Conservation (phyloP, 495 filamentous ascomycete genomes). For the Penicillium desertorum region DNA sequence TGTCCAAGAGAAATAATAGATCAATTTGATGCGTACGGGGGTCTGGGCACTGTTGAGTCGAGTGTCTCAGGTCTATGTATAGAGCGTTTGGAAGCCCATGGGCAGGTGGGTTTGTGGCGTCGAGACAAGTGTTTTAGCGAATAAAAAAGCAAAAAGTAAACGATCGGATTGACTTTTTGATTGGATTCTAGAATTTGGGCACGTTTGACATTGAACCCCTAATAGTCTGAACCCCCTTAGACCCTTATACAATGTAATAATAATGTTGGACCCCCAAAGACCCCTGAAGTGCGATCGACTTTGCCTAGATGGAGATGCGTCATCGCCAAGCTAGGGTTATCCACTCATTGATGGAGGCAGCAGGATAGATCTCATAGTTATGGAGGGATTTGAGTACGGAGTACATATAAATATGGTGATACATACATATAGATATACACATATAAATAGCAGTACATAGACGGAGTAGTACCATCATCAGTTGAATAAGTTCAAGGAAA, state of each 20-base stretch:
- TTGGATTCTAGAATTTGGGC: constrained; percentile 6
- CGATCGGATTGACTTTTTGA: neutral
- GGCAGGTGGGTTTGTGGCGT: neutral
- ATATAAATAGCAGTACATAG: neutral
- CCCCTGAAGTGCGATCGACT: constrained; percentile 12
- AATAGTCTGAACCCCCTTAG: neutral
- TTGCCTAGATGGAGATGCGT: constrained; percentile 16
- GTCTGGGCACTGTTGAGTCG: neutral
- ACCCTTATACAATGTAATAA: neutral
- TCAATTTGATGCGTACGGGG: neutral
- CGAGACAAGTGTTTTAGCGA: neutral
- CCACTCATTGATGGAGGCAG: neutral
- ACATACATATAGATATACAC: too few species aligned
- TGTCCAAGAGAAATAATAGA: neutral
- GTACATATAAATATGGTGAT: neutral
- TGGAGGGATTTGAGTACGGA: neutral
- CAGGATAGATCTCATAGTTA: neutral
- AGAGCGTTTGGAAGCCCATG: neutral
- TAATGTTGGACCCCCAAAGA: neutral
- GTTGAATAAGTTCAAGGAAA: neutral
- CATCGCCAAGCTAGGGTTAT: constrained; percentile 13
- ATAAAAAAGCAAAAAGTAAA: neutral
- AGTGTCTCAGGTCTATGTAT: neutral
- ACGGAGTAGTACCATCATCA: neutral
- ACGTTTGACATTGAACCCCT: neutral